These are phyloP conservation scores for Cicer yamashitae DNA, from an alignment of 306 rosid genomes.

Conservation along the genomic window DNA sequence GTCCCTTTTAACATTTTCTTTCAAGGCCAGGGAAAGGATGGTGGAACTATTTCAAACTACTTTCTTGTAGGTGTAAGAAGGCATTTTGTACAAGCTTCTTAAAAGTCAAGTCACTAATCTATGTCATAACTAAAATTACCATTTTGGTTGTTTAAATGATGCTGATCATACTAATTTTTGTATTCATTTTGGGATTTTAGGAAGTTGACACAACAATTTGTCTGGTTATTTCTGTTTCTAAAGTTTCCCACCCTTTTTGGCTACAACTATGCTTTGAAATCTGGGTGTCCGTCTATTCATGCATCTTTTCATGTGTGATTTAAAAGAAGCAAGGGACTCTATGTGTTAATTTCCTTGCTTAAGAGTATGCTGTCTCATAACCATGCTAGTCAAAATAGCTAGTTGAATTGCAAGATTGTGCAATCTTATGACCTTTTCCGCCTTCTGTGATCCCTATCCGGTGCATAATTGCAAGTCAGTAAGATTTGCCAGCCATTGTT, in stretches of 20 bases:
- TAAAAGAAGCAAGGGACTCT: constrained; percentile 12
- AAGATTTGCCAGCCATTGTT: neutral
- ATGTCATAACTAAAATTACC: neutral
- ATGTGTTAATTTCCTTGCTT: constrained; percentile 17
- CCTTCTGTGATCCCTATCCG: no score
- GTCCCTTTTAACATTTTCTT: neutral
- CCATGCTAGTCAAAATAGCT: neutral
- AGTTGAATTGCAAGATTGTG: neutral
- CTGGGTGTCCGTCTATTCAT: neutral
- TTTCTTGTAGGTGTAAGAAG: neutral
- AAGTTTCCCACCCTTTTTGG: neutral
- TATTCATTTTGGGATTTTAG: neutral
- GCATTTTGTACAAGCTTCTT: neutral
- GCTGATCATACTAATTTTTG: neutral
- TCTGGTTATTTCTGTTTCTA: neutral
- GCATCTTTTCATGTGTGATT: neutral
- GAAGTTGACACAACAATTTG: neutral
- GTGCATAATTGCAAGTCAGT: neutral
- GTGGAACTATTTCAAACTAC: neutral
- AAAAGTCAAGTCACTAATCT: neutral
- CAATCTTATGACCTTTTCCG: neutral
- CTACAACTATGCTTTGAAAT: neutral
- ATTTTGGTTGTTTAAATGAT: constrained; percentile 1
- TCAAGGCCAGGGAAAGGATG: neutral
- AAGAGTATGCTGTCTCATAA: neutral